Base-by-base conservation (phyloP, 352 stramenopile species). In the Phytophthora uliginosa region DNA sequence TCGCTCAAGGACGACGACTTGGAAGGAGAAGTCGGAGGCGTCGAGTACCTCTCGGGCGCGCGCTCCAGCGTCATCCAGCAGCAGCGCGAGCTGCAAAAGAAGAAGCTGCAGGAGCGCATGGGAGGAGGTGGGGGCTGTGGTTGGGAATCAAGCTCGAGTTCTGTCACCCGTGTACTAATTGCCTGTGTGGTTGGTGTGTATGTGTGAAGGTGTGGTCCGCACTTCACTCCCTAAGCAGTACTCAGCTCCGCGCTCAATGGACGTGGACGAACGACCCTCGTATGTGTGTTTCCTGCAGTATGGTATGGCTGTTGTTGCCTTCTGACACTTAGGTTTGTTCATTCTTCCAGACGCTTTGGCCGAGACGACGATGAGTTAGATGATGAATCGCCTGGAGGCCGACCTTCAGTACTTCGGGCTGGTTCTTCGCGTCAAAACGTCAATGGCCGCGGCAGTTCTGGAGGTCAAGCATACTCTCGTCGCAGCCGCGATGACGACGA, bases 51-150 rank as follows among this genome's bases (percentile, higher is more conserved):
- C 15, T 83, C 79, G 0, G 89, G 86, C 26, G 90, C 86, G 18
- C 82, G 89, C 33, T 93, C 86, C 10, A 92, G 59, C 58, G 89
- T 95, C 20, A 95, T 96, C 57, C 87, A 96, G 67, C 89, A 96
- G 67, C 89, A 96, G 63, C 87, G 88, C 2, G 89, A 96, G 31
- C 66, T 95, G 20, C 89, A 96, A 74, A 96, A 94, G 78, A 96
- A 95, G 67, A 96, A 95, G 67, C 81, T 95, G 0, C 89, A 95
- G 50, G 88, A 94, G 42, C 84, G 89, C 60, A 91, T 95, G 85
- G 89, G 84, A 53, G 87, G 83, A 69, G 87, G 88, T 95, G 76
- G 24, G 58, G 26, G n/a, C 26, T 45, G 4, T 17, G 38, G 38
- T 45, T 45, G 38, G 8, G 38, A 0, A 1, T n/a, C 5, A 17